Evolutionary conservation across 1,284 basidiomycete genomes (phyloP), one percentile per base, ranked within the genome.

Genomic region (Fomitopsis betulina): DNA sequence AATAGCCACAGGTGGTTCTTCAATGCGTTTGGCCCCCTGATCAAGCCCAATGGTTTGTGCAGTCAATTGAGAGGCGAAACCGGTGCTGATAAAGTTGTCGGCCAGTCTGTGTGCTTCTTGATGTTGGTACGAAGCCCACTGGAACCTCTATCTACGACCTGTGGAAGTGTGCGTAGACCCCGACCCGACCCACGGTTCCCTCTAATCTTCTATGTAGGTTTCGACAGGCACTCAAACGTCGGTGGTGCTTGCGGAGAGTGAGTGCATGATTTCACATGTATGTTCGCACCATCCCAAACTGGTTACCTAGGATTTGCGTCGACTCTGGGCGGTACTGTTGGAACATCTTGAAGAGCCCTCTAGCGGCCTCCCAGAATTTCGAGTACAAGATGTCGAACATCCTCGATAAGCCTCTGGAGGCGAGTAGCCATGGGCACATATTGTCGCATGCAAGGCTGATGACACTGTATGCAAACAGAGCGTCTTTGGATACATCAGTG

Each of bases 1-100:
- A 95, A 95, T 76, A 90, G 86, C 68, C 93, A 95, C 68, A 85
- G 96, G 45, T 98, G 96, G 96, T 94, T 98, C 76, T 98, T 98
- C 83, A 97, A 98, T 69, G 95, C 93, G 0, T 93, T 98, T 64
- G 93, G 93, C 15, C 89, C 93, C 27, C 80, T 96, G 55, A 81
- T 96, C 70, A 87, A 89, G 53, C 91, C 91, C 27, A 90, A 93
- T 65, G 87, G 88, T 87, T 55, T 53, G 77, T 66, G 23, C 30
- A 35, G 33, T 50, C 51, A 33, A 17, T 17, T 33, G 7, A 32
- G 42, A 23, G 21, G 23, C 19, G 19, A 6, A 5, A 43, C 9
- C 10, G 5, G 13, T 17, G 25, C 25, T 27, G 9, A 13, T 30
- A 15, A n/a, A 5, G 17, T 15, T 17, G 15, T 6, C 17, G 23